Conservation (phyloP, 2,329 filamentous ascomycete species). For the Penicillium sp. region DNA sequence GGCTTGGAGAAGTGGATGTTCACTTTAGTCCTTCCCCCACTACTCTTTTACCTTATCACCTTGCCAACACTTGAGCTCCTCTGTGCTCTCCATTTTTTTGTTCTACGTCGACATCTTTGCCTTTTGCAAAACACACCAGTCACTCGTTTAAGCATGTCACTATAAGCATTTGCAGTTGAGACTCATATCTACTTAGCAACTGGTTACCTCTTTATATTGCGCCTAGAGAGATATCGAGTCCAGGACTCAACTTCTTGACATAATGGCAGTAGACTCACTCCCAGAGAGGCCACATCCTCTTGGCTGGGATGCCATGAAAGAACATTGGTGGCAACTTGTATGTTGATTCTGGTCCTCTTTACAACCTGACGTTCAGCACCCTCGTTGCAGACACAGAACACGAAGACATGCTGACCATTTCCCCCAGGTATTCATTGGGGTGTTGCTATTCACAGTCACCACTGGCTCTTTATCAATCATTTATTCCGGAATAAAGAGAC, state of each 20-base stretch:
- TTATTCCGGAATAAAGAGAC: slow-evolving; percentile 25
- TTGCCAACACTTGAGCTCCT: slow-evolving; percentile 1
- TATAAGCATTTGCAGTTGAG: neutral
- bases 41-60: slow-evolving; percentile 4
- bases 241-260: slow-evolving; percentile 10
- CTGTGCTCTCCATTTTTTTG: neutral
- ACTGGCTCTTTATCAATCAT: slow-evolving; percentile 31
- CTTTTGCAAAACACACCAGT: neutral
- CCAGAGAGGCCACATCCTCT: slow-evolving; percentile 24
- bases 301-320: slow-evolving; percentile 38
- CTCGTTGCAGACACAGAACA: neutral
- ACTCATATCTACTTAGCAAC: neutral
- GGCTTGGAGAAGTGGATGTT: slow-evolving; percentile 10
- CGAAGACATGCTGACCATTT: slow-evolving; percentile 14
- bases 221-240: neutral
- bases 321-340: slow-evolving; percentile 47
- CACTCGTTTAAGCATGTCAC: slow-evolving; percentile 6
- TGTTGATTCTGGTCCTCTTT: slow-evolving; percentile 15
- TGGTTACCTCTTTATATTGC: neutral
- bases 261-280: slow-evolving; percentile 28
- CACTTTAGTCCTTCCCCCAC: slow-evolving; percentile 1
- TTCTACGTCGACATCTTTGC: neutral
- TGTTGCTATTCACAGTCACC: slow-evolving; percentile 32
- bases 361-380: slow-evolving; percentile 1
- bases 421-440: slow-evolving; percentile 35